A percentile compares a stretch with the other conserved stretches of the same genome.
Conservation (phyloP, 345 rosid species). For the Salix purpurea region DNA sequence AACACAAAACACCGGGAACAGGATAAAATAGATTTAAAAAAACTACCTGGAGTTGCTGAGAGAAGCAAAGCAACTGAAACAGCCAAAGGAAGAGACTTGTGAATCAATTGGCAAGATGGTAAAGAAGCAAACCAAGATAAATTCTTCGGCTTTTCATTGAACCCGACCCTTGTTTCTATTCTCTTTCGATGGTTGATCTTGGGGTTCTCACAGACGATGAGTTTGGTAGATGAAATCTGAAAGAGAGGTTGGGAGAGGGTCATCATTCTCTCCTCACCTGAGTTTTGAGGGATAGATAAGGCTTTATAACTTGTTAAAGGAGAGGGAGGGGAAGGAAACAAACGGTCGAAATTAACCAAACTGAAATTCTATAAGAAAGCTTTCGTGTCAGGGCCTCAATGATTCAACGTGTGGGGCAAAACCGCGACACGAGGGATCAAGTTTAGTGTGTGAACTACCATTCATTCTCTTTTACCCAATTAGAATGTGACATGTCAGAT, state of each 20-base stretch:
- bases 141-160: conserved; percentile 2
- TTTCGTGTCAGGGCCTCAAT: not conserved
- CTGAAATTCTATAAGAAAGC: not conserved
- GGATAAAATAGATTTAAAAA: not conserved
- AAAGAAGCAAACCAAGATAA: conserved; percentile 4
- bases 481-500: too few relatives aligned
- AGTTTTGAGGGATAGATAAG: not conserved
- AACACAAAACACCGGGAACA: not conserved
- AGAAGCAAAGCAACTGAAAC: conserved; percentile 67
- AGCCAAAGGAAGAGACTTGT: conserved; percentile 53
- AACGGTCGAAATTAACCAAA: conserved; percentile 22
- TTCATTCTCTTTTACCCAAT: too few relatives aligned
- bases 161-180: conserved; percentile 3
- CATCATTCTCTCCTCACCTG: conserved; percentile 21
- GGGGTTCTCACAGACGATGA: conserved; percentile 25
- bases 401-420: not conserved
- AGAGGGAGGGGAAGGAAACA: not conserved
- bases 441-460: too few relatives aligned
- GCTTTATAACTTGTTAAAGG: not conserved
- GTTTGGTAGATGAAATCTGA: conserved; percentile 17
- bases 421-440: not conserved
- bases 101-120: conserved; percentile 19
- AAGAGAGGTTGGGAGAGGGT: conserved; percentile 27
- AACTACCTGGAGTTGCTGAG: conserved; percentile 58
- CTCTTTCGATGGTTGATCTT: conserved; percentile 13